phyloP scores from a whole-genome alignment of 2,329 filamentous ascomycete species.

The Cladophialophora psammophila region DNA sequence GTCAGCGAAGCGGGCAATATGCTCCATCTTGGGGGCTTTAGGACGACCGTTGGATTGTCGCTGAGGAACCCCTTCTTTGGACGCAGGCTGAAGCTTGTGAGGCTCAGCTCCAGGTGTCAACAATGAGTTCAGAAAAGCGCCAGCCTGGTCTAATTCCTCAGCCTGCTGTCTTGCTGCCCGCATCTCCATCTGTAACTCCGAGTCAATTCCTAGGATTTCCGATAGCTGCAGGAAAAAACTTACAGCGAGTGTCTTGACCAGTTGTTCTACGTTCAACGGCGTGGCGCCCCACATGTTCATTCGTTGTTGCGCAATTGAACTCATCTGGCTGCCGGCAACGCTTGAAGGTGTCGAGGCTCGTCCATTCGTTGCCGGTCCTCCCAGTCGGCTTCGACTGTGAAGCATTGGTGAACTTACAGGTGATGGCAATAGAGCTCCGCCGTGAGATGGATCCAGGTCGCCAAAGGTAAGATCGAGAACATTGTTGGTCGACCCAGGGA shows the following conservation, averaged over 20 bases:
- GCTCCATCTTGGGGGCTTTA: slow-evolving; percentile 68
- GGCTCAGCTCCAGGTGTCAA: slow-evolving; percentile 71
- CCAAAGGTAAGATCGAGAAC: slow-evolving; percentile 83
- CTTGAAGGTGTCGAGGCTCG: slow-evolving; percentile 67
- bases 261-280: slow-evolving; percentile 90
- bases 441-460: slow-evolving; percentile 80
- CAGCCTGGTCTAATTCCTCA: slow-evolving; percentile 81
- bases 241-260: slow-evolving; percentile 86
- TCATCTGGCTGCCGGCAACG: slow-evolving; percentile 62
- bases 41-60: slow-evolving; percentile 56
- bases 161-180: slow-evolving; percentile 86
- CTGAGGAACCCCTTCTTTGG: slow-evolving; percentile 53
- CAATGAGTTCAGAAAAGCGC: slow-evolving; percentile 79
- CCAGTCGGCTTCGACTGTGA: slow-evolving; percentile 73
- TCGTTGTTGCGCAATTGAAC: slow-evolving; percentile 72
- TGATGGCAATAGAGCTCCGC: slow-evolving; percentile 74
- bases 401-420: slow-evolving; percentile 69
- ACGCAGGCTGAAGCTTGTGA: slow-evolving; percentile 56
- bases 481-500: slow-evolving; percentile 76
- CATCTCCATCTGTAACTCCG: slow-evolving; percentile 76
- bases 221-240: slow-evolving; percentile 47
- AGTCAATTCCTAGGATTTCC: slow-evolving; percentile 23
- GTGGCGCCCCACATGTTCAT: slow-evolving; percentile 80
- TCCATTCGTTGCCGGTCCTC: slow-evolving; percentile 71
- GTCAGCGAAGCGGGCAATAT: slow-evolving; percentile 86